Conservation (phyloP, 495 filamentous ascomycete species). For the Cryomyces minteri region DNA sequence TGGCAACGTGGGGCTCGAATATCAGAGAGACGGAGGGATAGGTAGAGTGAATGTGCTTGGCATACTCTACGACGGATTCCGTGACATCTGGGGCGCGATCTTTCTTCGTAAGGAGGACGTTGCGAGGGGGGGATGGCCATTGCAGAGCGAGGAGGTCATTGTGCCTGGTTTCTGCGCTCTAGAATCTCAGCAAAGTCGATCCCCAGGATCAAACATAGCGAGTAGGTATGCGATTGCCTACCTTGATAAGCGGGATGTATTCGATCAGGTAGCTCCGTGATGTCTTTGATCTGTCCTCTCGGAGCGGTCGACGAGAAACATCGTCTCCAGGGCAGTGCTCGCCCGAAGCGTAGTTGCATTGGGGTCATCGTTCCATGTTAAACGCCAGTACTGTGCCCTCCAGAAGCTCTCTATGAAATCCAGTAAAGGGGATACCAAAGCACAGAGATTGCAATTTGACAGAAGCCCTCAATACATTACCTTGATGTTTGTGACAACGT, state of each 20-base stretch:
- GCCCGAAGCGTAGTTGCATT: neutral
- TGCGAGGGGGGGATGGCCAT: conserved; percentile 80
- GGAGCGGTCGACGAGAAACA: conserved; percentile 26
- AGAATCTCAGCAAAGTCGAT: neutral
- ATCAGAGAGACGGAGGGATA: conserved; percentile 71
- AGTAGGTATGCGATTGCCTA: conserved; percentile 13
- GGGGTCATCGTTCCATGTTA: too few relatives aligned
- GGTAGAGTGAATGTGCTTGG: conserved; percentile 57
- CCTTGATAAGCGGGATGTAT: conserved; percentile 35
- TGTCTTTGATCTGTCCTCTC: conserved; percentile 28
- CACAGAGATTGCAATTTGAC: too few relatives aligned
- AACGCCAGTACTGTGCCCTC: too few relatives aligned
- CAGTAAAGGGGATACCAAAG: too few relatives aligned
- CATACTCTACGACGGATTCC: conserved; percentile 56
- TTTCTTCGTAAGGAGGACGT: conserved; percentile 82
- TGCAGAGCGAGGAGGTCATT: conserved; percentile 59
- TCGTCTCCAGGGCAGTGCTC: conserved; percentile 6
- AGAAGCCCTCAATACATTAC: too few relatives aligned
- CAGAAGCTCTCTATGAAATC: too few relatives aligned
- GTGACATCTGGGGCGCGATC: conserved; percentile 52
- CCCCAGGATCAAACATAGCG: neutral
- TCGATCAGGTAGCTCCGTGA: conserved; percentile 32
- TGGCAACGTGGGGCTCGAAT: conserved; percentile 59
- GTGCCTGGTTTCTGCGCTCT: conserved; percentile 29
- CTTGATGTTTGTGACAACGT: too few relatives aligned